Evolutionary conservation across 1,284 basidiomycete species (phyloP).

Genomic region (Marasmius oreades): DNA sequence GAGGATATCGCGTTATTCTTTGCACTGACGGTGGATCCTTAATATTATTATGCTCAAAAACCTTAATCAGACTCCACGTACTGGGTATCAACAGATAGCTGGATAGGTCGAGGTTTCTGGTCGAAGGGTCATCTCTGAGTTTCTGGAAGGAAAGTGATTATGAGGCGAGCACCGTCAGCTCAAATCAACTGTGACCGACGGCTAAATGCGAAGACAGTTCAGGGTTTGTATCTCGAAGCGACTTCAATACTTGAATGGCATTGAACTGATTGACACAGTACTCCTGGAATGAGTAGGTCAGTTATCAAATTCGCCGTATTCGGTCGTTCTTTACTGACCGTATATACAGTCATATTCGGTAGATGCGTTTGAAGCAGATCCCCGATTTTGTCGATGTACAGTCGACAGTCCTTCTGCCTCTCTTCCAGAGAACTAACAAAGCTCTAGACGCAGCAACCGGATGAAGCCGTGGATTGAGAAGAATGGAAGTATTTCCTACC

Average conservation of each 20-base stretch:
- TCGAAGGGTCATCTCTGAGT: slow-evolving; percentile 70
- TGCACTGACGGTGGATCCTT: slow-evolving; percentile 74
- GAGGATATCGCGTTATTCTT: slow-evolving; percentile 88
- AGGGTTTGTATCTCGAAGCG: slow-evolving; percentile 65
- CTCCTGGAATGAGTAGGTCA: slow-evolving; percentile 45
- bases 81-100: slow-evolving; percentile 90
- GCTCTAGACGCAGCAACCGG: slow-evolving; percentile 36
- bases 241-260: slow-evolving; percentile 77
- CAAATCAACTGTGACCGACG: slow-evolving; percentile 35
- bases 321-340: slow-evolving; percentile 41
- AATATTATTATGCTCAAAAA: no score
- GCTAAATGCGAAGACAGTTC: slow-evolving; percentile 67
- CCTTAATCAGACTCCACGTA: slow-evolving; percentile 34
- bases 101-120: slow-evolving; percentile 84
- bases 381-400: slow-evolving; percentile 87
- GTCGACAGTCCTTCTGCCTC: slow-evolving; percentile 83
- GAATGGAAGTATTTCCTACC: slow-evolving; percentile 35
- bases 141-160: slow-evolving; percentile 35
- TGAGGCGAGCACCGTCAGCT: not conserved
- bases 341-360: slow-evolving; percentile 74
- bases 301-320: not conserved
- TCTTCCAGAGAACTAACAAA: slow-evolving; percentile 88
- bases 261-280: slow-evolving; percentile 90
- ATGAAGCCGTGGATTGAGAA: slow-evolving; percentile 9
- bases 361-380: slow-evolving; percentile 81